phyloP scores from a whole-genome alignment of 2,329 filamentous ascomycete species.

The Diplocarpon mali region DNA sequence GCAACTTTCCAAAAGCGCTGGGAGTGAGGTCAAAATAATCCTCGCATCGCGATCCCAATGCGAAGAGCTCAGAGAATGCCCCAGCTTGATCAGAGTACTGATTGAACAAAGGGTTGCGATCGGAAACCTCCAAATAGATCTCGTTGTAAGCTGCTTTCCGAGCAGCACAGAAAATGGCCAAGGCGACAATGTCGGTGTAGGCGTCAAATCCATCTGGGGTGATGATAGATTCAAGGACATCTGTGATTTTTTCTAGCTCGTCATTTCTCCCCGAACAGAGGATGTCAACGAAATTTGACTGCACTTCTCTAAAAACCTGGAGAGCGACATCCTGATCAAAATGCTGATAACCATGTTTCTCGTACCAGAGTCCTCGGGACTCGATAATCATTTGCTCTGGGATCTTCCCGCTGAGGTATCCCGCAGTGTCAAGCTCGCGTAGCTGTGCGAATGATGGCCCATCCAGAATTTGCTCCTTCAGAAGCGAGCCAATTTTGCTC shows the following conservation, averaged over 20 bases:
- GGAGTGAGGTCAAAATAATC: slow-evolving; percentile 5
- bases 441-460: slow-evolving; percentile 2
- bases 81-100: slow-evolving; percentile 4
- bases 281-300: slow-evolving; percentile 2
- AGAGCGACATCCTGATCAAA: slow-evolving; percentile 3
- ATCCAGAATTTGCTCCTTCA: slow-evolving; percentile 5
- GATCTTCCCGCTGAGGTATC: slow-evolving; percentile 3
- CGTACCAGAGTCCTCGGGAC: slow-evolving; percentile 3
- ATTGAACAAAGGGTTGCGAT: slow-evolving; percentile 5
- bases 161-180: slow-evolving; percentile 2
- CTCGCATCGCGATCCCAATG: slow-evolving; percentile 2
- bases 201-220: slow-evolving; percentile 2
- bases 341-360: slow-evolving; percentile 4
- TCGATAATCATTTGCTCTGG: slow-evolving; percentile 5
- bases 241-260: slow-evolving; percentile 3
- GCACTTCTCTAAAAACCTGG: background rate
- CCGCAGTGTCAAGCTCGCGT: slow-evolving; percentile 1
- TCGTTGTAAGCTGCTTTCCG: slow-evolving; percentile 3
- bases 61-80: slow-evolving; percentile 3
- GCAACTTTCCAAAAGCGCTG: slow-evolving; percentile 3
- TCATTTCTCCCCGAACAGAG: slow-evolving; percentile 1
- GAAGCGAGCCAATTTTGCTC: background rate
- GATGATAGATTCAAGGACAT: slow-evolving; percentile 2
- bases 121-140: slow-evolving; percentile 4
- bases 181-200: slow-evolving; percentile 2